Evolutionary conservation across 352 stramenopile genomes (phyloP), one percentile per base, ranked within the genome.

Genomic region (Pythium sukuiense): DNA sequence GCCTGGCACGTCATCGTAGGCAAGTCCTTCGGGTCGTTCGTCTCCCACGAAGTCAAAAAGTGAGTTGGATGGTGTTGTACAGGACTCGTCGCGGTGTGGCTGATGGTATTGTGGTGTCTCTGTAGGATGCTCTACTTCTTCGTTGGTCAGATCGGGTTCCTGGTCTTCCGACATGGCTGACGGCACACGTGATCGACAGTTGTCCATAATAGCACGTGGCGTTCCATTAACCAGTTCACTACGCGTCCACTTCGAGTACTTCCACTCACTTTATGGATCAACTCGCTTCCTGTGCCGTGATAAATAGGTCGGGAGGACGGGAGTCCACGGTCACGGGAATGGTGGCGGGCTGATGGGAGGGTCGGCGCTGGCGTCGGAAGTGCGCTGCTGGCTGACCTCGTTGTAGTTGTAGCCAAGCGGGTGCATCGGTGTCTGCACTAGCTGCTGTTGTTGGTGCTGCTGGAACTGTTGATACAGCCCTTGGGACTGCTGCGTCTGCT

Each of bases 41-140:
- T 94, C 49, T 93, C 82, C 4, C 87, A 95, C 63, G 83, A 94
- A 67, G 77, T 92, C 52, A 91, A 93, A 81, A 88, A 83, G 86
- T 91, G 70, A 69, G 14, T 52, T 50, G 18, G n/a, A 55, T 2
- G 6, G 9, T 29, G 18, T n/a, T 26, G n/a, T 50, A 39, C 13
- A 14, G 20, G 55, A 27, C n/a, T 27, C 6, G 2, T 16, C 12
- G 29, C 8, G n/a, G 48, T 9, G 24, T 33, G 24, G 13, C n/a
- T 52, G n/a, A 55, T 35, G 20, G 11, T 20, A 20, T 32, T 41
- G 29, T 52, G 7, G 32, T 56, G 12, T 24, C 20, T 24, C 20
- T 24, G 54, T 43, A 93, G 85, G 59, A 90, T 93, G 83, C 52
- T 90, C 9, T 92, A 93, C 65, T 92, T 93, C 60, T 93, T 92